Base-by-base conservation (phyloP, 2,329 filamentous ascomycete species). In the Neoarthrinium moseri region DNA sequence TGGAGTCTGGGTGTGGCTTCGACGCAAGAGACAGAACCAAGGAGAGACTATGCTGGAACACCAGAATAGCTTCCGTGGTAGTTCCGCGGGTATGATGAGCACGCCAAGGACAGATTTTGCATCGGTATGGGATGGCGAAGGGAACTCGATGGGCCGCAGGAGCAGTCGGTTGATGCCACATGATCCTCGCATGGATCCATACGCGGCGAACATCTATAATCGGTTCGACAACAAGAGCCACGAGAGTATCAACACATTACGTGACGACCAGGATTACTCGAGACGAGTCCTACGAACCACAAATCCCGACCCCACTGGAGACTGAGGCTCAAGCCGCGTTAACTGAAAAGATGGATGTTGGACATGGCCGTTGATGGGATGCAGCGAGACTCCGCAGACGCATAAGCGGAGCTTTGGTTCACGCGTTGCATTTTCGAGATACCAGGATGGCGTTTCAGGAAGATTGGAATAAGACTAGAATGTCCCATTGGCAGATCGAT, bases 221-320 rank as follows among this genome's bases (percentile, higher is more conserved):
- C 71, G 77, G 15, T 66, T 67, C 35, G 69, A 71, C 21, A 82
- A 75, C 55, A 77, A 77, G 60, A 84, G 81, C 55, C 75, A 75
- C 50, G 81, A 85, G 59, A 85, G 81, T 58, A 66, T 86, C 57
- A 79, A 79, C 53, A 84, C 81, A 2, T 65, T 86, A 5, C 77
- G 77, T 46, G 82, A 86, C 57, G 80, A 85, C 50, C 80, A 82
- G 48, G 82, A 86, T 53, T 86, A 86, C 57, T 84, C 81, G 30
- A 70, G 82, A 51, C 71, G 76, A 56, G 78, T 84, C 6, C 69
- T 86, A n/a, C 72, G 81, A 52, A 80, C 81, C 7, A 81, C 72
- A 23, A 86, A 86, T 56, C 81, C 82, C 4, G 81, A 85, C 54
- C 78, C 78, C 1, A 64, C 64, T 12, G 61, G 66, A 26, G 53